These are phyloP conservation scores for Xylaria sp. DNA, from an alignment of 2,329 filamentous ascomycete species.

Conservation along the genomic window DNA sequence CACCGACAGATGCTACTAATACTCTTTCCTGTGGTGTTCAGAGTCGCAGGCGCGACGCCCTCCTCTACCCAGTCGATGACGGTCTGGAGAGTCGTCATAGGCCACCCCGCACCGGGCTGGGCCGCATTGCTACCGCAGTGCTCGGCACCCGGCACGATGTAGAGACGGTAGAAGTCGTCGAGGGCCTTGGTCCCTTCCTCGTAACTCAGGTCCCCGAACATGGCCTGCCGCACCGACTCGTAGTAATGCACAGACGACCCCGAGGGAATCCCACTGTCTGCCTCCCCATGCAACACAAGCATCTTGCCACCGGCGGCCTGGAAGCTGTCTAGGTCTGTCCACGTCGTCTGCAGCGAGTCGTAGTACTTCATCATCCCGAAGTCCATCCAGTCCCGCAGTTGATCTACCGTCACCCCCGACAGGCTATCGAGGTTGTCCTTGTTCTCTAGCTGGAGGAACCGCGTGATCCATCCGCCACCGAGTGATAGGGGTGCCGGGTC, in stretches of 20 bases:
- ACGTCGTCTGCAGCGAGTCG: constrained; percentile 57
- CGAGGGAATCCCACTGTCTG: constrained; percentile 59
- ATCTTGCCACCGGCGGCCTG: constrained; percentile 59
- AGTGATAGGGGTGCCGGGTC: constrained; percentile 38
- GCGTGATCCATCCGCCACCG: constrained; percentile 48
- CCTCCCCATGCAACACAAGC: constrained; percentile 63
- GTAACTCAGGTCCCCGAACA: constrained; percentile 56
- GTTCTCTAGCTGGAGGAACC: constrained; percentile 39
- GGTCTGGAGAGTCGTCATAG: constrained; percentile 56
- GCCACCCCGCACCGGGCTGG: constrained; percentile 54
- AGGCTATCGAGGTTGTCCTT: constrained; percentile 52
- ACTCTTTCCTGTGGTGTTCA: constrained; percentile 55
- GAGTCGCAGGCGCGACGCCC: constrained; percentile 53
- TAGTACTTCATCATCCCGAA: constrained; percentile 58
- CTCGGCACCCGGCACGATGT: constrained; percentile 59
- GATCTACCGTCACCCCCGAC: constrained; percentile 62
- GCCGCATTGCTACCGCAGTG: constrained; percentile 58
- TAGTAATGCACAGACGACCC: constrained; percentile 55
- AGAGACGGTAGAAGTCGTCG: constrained; percentile 56
- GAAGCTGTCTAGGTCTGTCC: constrained; percentile 59
- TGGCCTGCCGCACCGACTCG: constrained; percentile 60
- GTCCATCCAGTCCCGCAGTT: constrained; percentile 61
- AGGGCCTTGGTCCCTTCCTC: constrained; percentile 55
- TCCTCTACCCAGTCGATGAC: constrained; percentile 65
- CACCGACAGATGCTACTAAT: constrained; percentile 53